A percentile compares a stretch with the other conserved stretches of the same genome.
Evolutionary conservation across 257 asterid species (phyloP).

Genomic region (Nicotiana tomentosiformis): DNA sequence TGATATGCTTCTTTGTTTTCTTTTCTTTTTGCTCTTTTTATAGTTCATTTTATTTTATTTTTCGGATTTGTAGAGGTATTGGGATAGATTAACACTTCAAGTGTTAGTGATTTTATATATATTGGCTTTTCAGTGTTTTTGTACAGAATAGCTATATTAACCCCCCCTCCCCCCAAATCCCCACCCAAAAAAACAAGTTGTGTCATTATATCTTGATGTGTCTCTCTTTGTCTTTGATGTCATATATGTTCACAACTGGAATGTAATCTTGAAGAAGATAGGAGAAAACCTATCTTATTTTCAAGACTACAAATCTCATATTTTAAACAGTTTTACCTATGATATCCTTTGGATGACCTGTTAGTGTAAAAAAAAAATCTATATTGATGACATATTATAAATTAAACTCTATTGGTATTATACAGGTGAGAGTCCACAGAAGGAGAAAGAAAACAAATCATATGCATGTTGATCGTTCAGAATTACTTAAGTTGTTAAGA

Average conservation of each 20-base stretch:
- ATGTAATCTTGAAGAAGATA: no score
- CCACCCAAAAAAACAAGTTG: not conserved
- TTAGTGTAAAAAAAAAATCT: no score
- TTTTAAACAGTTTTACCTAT: no score
- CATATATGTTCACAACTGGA: no score
- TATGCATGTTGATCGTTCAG: not conserved
- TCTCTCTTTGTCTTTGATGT: not conserved
- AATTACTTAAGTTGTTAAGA: not conserved
- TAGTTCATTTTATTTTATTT: not conserved
- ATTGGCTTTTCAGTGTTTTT: not conserved
- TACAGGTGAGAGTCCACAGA: no score
- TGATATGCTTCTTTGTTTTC: not conserved
- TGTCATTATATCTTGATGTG: not conserved
- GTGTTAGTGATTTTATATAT: not conserved
- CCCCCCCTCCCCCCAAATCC: not conserved
- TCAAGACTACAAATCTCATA: no score
- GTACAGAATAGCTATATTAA: not conserved
- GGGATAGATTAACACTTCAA: not conserved
- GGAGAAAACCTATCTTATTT: no score
- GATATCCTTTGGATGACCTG: no score
- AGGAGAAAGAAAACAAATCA: not conserved
- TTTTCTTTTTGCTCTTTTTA: not conserved
- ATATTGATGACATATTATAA: no score
- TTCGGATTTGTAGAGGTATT: not conserved
- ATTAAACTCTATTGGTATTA: no score